phyloP scores from a whole-genome alignment of 2,329 filamentous ascomycete genomes.

The Penicillium sp. region DNA sequence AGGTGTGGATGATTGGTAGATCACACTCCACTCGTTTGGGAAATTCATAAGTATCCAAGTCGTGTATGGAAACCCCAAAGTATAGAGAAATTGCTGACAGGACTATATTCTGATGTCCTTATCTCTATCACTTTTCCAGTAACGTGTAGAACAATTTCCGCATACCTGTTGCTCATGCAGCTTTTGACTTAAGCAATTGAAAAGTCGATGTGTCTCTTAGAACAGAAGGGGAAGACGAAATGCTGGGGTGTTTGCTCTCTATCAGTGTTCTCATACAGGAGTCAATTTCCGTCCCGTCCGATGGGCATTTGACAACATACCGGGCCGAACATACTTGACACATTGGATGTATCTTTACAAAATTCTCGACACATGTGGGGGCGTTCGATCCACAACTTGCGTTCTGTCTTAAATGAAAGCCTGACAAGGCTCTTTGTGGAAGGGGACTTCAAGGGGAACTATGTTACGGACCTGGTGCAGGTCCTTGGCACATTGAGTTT shows the following conservation, averaged over 20 bases:
- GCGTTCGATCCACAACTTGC: constrained; percentile 9
- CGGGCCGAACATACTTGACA: neutral
- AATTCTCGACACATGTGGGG: constrained; percentile 7
- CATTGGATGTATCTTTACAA: constrained; percentile 8
- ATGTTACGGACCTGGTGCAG: constrained; percentile 13
- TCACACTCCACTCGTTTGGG: too few relatives aligned
- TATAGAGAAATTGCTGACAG: too few relatives aligned
- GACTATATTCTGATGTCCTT: too few relatives aligned
- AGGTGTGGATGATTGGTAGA: too few relatives aligned
- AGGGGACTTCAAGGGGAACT: constrained; percentile 10
- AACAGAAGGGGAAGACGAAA: neutral
- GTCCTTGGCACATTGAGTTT: constrained; percentile 16
- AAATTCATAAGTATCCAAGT: too few relatives aligned
- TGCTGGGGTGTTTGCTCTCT: neutral
- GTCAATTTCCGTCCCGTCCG: neutral
- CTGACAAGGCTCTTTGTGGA: constrained; percentile 3
- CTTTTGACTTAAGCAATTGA: too few relatives aligned
- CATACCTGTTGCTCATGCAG: too few relatives aligned
- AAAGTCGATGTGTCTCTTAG: too few relatives aligned
- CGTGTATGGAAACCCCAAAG: too few relatives aligned
- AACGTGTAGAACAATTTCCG: too few relatives aligned
- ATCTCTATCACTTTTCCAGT: too few relatives aligned
- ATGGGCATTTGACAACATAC: neutral
- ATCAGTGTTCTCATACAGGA: neutral
- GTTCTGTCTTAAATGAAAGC: constrained; percentile 9